Evolutionary conservation across 2,329 filamentous ascomycete species (phyloP).

Genomic region (Juglanconis juglandina): DNA sequence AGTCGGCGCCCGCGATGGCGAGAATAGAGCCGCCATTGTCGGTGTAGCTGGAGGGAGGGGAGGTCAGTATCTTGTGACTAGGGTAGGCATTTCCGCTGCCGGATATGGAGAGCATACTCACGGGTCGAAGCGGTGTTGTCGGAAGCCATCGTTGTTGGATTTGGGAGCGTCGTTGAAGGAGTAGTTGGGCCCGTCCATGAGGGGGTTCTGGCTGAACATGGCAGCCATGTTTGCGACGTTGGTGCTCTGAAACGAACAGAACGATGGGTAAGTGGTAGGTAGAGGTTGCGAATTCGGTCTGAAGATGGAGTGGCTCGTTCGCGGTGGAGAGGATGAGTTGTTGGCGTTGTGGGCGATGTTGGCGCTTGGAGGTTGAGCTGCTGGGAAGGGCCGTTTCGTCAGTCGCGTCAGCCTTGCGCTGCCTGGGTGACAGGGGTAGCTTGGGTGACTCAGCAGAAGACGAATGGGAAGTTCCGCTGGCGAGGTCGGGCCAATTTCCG

Average conservation of each 20-base stretch:
- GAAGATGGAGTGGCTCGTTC: slow-evolving; percentile 11
- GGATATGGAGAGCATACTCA: slow-evolving; percentile 42
- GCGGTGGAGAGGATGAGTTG: slow-evolving; percentile 4
- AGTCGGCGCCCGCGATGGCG: slow-evolving; percentile 89
- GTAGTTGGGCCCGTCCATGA: slow-evolving; percentile 68
- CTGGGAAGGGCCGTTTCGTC: slow-evolving; percentile 14
- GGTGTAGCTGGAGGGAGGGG: slow-evolving; percentile 65
- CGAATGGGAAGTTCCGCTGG: slow-evolving; percentile 6
- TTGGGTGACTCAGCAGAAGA: slow-evolving; percentile 21
- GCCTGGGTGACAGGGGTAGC: slow-evolving; percentile 28
- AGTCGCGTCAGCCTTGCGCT: slow-evolving; percentile 42
- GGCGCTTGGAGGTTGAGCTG: slow-evolving; percentile 8
- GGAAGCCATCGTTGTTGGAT: slow-evolving; percentile 50
- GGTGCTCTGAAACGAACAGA: neutral
- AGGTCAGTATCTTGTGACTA: neutral
- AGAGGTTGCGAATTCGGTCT: slow-evolving; percentile 13
- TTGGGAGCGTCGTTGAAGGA: slow-evolving; percentile 61
- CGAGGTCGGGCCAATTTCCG: slow-evolving; percentile 3
- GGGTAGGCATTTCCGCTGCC: neutral
- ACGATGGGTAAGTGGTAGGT: neutral
- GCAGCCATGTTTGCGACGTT: slow-evolving; percentile 49
- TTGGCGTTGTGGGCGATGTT: slow-evolving; percentile 13
- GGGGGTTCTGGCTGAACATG: slow-evolving; percentile 68
- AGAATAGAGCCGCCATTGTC: slow-evolving; percentile 97
- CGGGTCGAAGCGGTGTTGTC: slow-evolving; percentile 89